These are phyloP conservation scores for Catharanthus roseus DNA, from an alignment of 257 asterid genomes.

Conservation along the genomic window DNA sequence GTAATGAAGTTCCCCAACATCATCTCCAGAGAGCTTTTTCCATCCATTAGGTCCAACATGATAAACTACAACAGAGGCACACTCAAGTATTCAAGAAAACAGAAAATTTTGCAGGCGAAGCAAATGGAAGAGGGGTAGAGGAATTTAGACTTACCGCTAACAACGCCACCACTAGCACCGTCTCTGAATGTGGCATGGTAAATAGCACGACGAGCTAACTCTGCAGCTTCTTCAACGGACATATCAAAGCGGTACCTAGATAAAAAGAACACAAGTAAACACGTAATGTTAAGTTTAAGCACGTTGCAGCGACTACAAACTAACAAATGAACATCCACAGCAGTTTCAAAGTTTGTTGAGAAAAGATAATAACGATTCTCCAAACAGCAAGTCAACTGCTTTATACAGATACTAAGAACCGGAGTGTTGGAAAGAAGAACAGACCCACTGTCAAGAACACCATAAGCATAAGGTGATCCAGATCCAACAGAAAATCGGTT, in stretches of 20 bases:
- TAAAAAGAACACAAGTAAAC: slow-evolving; percentile 9
- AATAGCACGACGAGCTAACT: slow-evolving; percentile 75
- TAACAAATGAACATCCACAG: not conserved
- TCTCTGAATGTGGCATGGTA: slow-evolving; percentile 92
- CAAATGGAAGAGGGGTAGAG: not conserved
- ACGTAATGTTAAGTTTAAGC: not conserved
- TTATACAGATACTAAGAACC: not conserved
- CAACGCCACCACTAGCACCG: slow-evolving; percentile 92
- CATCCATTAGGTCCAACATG: slow-evolving; percentile 87
- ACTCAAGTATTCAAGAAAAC: no score
- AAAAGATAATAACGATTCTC: not conserved
- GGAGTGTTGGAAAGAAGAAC: slow-evolving; percentile 18
- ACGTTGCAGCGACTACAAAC: not conserved
- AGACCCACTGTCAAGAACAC: slow-evolving; percentile 89
- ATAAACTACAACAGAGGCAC: slow-evolving; percentile 42
- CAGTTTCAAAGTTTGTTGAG: not conserved
- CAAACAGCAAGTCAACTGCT: not conserved
- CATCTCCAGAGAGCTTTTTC: slow-evolving; percentile 85
- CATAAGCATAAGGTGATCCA: slow-evolving; percentile 99
- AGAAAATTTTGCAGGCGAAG: not conserved
- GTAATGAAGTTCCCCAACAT: slow-evolving; percentile 92
- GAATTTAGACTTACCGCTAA: slow-evolving; percentile 41
- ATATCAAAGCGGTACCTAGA: slow-evolving; percentile 52
- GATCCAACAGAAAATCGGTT: slow-evolving; percentile 92
- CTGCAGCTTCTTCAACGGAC: slow-evolving; percentile 86